Evolutionary conservation across 1,284 basidiomycete genomes (phyloP).

Genomic region (Schizopora paradoxa): DNA sequence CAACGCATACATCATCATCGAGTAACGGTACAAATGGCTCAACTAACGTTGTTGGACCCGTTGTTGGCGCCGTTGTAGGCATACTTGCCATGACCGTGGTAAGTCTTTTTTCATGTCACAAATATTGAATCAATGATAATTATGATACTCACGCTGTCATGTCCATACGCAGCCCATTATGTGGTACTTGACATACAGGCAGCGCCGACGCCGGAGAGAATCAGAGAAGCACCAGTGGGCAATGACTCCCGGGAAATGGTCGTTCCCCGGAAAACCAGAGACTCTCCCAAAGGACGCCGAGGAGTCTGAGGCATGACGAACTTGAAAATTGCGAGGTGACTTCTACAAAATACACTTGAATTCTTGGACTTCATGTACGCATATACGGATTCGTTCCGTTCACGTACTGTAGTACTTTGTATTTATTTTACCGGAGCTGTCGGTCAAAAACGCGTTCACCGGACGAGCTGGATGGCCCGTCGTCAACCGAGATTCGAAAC

Average conservation of each 20-base stretch:
- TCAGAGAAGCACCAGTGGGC: conserved; percentile 1
- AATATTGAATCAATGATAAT: neutral
- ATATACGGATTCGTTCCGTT: too few species aligned
- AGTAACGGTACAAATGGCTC: neutral
- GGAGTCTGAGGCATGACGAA: too few species aligned
- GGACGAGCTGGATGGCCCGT: too few species aligned
- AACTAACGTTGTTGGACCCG: neutral
- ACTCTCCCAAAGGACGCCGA: too few species aligned
- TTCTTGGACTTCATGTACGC: too few species aligned
- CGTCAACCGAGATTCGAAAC: too few species aligned
- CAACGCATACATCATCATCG: neutral
- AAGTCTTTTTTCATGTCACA: neutral
- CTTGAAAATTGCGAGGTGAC: too few species aligned
- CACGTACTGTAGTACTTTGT: too few species aligned
- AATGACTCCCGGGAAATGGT: neutral
- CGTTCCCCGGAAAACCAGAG: too few species aligned
- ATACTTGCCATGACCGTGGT: neutral
- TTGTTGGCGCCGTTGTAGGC: neutral
- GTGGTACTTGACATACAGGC: neutral
- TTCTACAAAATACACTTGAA: too few species aligned
- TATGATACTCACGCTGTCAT: neutral
- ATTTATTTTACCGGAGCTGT: too few species aligned
- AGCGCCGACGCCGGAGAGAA: neutral
- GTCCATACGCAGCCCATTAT: neutral
- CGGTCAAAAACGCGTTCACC: too few species aligned